A percentile compares a stretch with the other conserved stretches of the same genome.
Evolutionary conservation across 2,329 filamentous ascomycete genomes (phyloP).

Genomic region (Achaetomium macrosporum): DNA sequence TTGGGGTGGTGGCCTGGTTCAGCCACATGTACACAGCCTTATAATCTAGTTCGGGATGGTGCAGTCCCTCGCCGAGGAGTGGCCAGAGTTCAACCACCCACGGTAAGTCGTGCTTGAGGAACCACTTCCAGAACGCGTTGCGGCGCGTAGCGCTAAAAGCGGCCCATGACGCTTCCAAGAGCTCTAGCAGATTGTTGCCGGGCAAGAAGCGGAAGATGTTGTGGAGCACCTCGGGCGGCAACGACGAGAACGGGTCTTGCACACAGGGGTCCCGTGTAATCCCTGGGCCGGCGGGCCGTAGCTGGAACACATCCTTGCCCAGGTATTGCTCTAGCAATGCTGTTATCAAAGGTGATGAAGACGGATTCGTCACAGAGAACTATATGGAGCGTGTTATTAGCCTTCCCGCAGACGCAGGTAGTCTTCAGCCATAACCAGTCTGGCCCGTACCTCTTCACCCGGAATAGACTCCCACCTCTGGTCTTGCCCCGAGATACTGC

Average conservation of each 20-base stretch:
- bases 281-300: neutral
- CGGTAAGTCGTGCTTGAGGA: conserved; percentile 1
- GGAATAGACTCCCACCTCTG: neutral
- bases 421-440: too few relatives aligned
- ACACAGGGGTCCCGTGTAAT: neutral
- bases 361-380: neutral
- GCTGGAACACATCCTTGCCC: neutral
- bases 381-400: neutral
- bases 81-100: neutral
- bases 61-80: neutral
- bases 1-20: neutral
- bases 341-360: neutral
- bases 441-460: neutral
- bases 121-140: conserved; percentile 1
- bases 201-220: neutral
- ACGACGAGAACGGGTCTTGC: neutral
- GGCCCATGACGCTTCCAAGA: neutral
- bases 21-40: conserved; percentile 1
- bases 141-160: neutral
- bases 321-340: neutral
- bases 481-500: neutral
- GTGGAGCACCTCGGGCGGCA: neutral
- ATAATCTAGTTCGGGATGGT: neutral
- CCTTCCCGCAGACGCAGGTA: too few relatives aligned
- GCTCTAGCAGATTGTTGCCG: neutral